Evolutionary conservation across 1,284 basidiomycete genomes (phyloP).

Genomic region (Trichosporon sp.): DNA sequence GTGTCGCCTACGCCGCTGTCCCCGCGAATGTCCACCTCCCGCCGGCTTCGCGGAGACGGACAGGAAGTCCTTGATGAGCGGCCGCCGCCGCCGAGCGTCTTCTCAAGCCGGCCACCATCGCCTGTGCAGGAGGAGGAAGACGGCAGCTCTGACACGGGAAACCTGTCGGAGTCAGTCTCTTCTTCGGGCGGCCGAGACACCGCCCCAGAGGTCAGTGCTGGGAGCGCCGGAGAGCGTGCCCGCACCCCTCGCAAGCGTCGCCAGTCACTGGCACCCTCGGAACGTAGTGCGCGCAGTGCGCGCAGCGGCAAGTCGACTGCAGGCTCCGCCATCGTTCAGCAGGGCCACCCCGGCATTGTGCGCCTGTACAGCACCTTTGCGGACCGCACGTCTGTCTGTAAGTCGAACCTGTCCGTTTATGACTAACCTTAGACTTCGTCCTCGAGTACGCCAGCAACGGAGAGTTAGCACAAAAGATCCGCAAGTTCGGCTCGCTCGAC

Average conservation of each 20-base stretch:
- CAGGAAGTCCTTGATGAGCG: conserved; percentile 19
- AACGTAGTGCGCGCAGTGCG: conserved; percentile 32
- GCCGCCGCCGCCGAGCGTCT: not conserved
- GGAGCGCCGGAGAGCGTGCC: not conserved
- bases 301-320: conserved; percentile 26
- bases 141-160: conserved; percentile 7
- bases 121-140: conserved; percentile 35
- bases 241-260: conserved; percentile 30
- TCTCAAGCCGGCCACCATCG: conserved; percentile 28
- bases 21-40: conserved; percentile 5
- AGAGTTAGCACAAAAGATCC: conserved; percentile 76
- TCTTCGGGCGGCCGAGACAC: not conserved
- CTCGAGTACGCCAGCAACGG: conserved; percentile 85
- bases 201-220: not conserved
- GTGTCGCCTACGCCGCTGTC: conserved; percentile 10
- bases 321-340: conserved; percentile 2
- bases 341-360: conserved; percentile 74
- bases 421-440: conserved; percentile 68
- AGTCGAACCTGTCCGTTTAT: conserved; percentile 44
- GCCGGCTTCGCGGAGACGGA: conserved; percentile 4
- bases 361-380: conserved; percentile 77
- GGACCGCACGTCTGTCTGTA: conserved; percentile 76
- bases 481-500: conserved; percentile 72
- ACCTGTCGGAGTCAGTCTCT: conserved; percentile 4
- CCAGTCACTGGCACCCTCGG: conserved; percentile 34